Percentiles rank a stretch among this genome's conserved stretches.
Conservation (phyloP, 495 filamentous ascomycete genomes). For the Lichenothelia convexa region DNA sequence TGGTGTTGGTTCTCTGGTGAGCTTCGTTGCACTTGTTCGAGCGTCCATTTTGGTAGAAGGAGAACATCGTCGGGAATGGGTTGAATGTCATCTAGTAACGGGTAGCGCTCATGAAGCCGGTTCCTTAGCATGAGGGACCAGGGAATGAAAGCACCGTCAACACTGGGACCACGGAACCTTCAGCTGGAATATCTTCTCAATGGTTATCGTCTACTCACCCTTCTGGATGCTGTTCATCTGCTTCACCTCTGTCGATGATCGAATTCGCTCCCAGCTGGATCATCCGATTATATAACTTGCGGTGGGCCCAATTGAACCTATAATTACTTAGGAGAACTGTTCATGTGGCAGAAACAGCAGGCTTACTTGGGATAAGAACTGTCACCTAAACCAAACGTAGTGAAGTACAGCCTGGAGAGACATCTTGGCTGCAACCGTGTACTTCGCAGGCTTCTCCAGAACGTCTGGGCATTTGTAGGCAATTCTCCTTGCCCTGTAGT, state of each 20-base stretch:
- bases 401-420: constrained; percentile 47
- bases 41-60: constrained; percentile 63
- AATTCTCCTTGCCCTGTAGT: constrained; percentile 93
- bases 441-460: constrained; percentile 72
- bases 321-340: constrained; percentile 6
- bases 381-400: constrained; percentile 82
- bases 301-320: constrained; percentile 83
- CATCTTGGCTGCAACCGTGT: constrained; percentile 56
- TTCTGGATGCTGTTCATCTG: constrained; percentile 82
- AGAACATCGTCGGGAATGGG: constrained; percentile 61
- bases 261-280: constrained; percentile 70
- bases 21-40: constrained; percentile 22
- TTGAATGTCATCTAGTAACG: constrained; percentile 42
- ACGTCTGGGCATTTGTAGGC: constrained; percentile 55
- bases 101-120: constrained; percentile 44
- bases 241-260: constrained; percentile 61
- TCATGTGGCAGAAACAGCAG: not conserved
- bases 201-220: constrained; percentile 38
- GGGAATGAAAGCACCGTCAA: constrained; percentile 65
- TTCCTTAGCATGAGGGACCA: constrained; percentile 53
- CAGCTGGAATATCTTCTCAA: not conserved
- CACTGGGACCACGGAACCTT: constrained; percentile 20
- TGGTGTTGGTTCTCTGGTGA: too few relatives aligned
- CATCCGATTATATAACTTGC: constrained; percentile 74
- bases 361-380: constrained; percentile 76